Conservation (phyloP, 1,284 basidiomycete genomes). For the Macrocystidia cucumis region DNA sequence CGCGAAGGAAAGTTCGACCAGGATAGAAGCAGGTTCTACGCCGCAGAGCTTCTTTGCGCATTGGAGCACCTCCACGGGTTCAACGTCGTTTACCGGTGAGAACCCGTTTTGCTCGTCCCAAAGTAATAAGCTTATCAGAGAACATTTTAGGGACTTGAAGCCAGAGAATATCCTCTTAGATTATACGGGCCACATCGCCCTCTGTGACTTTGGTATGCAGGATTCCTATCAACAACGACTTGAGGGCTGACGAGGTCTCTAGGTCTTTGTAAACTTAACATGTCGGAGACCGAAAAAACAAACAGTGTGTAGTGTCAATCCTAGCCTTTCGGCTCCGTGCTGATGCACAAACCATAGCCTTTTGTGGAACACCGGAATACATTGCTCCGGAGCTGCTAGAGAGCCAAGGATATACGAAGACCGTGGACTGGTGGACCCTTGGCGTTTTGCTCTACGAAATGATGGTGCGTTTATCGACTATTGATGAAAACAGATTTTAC, state of each 20-base stretch:
- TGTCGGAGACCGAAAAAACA: constrained; percentile 96
- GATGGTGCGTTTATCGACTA: no score
- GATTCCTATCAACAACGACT: neutral
- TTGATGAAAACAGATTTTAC: constrained; percentile 14
- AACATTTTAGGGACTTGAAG: constrained; percentile 72
- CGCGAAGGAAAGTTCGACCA: constrained; percentile 96
- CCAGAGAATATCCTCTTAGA: constrained; percentile 97
- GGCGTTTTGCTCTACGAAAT: constrained; percentile 98
- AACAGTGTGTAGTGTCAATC: constrained; percentile 66
- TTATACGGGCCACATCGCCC: constrained; percentile 95
- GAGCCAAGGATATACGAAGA: constrained; percentile 97
- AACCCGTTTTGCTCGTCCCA: constrained; percentile 5
- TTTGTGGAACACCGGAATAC: constrained; percentile 99
- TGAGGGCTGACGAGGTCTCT: constrained; percentile 3
- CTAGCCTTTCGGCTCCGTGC: constrained; percentile 4
- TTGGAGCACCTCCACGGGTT: constrained; percentile 96
- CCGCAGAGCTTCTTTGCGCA: constrained; percentile 91
- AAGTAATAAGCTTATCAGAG: constrained; percentile 5
- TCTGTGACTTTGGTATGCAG: constrained; percentile 85
- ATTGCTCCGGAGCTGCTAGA: constrained; percentile 93
- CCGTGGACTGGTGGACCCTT: constrained; percentile 99
- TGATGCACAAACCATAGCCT: constrained; percentile 52
- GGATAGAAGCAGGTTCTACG: constrained; percentile 90
- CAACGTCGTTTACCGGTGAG: constrained; percentile 95
- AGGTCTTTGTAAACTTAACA: constrained; percentile 98